Evolutionary conservation across 225 moss, liverwort and hornwort species (phyloP).

Genomic region (Thuidium tamariscinum): DNA sequence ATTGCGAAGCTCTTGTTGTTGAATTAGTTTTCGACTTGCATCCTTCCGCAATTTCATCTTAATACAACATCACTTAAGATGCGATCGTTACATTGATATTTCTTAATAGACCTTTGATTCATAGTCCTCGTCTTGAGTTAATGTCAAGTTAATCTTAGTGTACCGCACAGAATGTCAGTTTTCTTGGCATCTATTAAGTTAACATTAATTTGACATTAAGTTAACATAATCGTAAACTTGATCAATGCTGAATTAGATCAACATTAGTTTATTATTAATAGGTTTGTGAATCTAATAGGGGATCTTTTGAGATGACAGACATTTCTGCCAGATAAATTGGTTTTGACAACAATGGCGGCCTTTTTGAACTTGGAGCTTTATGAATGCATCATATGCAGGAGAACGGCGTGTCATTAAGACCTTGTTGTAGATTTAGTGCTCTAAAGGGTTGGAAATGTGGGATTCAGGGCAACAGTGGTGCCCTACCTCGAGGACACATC

Average conservation of each 20-base stretch:
- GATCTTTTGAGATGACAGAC: neutral
- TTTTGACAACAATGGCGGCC: neutral
- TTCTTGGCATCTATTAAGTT: neutral
- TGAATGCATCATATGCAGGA: neutral
- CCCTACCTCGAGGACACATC: slow-evolving; percentile 72
- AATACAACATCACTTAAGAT: neutral
- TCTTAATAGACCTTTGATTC: neutral
- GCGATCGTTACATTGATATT: neutral
- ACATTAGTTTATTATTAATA: neutral
- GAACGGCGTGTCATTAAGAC: neutral
- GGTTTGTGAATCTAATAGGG: neutral
- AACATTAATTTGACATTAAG: neutral
- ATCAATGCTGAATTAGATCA: neutral
- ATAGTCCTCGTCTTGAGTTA: neutral
- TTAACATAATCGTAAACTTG: neutral
- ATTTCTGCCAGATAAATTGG: neutral
- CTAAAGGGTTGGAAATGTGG: slow-evolving; percentile 9
- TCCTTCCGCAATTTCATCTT: neutral
- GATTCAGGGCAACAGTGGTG: slow-evolving; percentile 65
- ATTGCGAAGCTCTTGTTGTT: neutral
- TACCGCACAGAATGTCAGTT: neutral
- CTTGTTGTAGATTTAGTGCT: neutral
- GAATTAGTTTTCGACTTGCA: neutral
- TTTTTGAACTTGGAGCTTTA: neutral
- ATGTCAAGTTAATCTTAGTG: neutral